A percentile compares a stretch with the other conserved stretches of the same genome.
Evolutionary conservation across 2,329 filamentous ascomycete genomes (phyloP).

Genomic region (Monascus ruber): DNA sequence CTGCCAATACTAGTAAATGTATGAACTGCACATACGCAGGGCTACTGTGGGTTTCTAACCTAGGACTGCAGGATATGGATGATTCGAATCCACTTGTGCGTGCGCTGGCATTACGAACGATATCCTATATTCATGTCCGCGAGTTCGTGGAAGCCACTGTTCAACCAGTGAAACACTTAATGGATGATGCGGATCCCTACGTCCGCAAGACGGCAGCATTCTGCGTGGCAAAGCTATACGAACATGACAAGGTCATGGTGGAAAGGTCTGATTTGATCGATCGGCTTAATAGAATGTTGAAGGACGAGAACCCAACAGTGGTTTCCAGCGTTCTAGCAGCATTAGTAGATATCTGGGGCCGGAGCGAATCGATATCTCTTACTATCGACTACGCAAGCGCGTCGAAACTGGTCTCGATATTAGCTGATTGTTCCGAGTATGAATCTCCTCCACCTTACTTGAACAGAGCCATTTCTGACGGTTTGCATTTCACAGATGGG

Average conservation of each 20-base stretch:
- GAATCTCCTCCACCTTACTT: conserved; percentile 22
- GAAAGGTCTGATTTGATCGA: conserved; percentile 89
- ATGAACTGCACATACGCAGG: conserved; percentile 16
- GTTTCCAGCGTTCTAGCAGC: conserved; percentile 86
- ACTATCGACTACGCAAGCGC: conserved; percentile 97
- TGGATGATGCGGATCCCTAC: conserved; percentile 83
- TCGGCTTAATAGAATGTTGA: conserved; percentile 72
- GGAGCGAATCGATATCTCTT: conserved; percentile 92
- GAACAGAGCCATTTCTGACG: background rate
- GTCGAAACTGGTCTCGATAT: conserved; percentile 93
- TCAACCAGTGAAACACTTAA: conserved; percentile 66
- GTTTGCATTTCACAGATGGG: conserved; percentile 56
- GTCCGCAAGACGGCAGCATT: conserved; percentile 96
- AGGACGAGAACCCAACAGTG: conserved; percentile 94
- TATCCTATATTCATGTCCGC: conserved; percentile 93
- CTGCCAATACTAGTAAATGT: conserved; percentile 76
- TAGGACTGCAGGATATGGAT: conserved; percentile 63
- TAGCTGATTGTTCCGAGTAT: conserved; percentile 94
- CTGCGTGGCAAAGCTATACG: conserved; percentile 93
- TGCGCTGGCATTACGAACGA: conserved; percentile 82
- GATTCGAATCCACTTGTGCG: conserved; percentile 86
- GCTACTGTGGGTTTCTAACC: conserved; percentile 1
- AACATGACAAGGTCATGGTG: conserved; percentile 83
- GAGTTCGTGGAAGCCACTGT: conserved; percentile 92
- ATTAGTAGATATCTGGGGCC: conserved; percentile 96